phyloP scores from a whole-genome alignment of 1,284 basidiomycete genomes.

The Ustilago vetiveriae region DNA sequence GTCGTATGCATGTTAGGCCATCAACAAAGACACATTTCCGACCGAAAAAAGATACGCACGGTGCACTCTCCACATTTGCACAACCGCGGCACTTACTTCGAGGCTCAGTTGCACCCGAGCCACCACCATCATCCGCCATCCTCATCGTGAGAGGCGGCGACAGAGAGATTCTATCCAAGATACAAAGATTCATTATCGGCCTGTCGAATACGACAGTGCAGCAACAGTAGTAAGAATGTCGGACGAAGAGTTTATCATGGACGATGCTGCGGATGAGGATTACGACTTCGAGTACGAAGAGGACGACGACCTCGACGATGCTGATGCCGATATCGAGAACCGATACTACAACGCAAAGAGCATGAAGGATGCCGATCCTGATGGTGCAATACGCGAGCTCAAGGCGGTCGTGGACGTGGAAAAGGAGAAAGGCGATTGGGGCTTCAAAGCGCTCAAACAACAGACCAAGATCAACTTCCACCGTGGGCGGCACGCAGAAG shows the following conservation, averaged over 20 bases:
- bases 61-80: constrained; percentile 9
- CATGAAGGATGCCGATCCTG: constrained; percentile 89
- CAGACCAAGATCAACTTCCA: constrained; percentile 94
- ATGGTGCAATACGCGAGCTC: constrained; percentile 87
- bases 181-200: too few relatives aligned
- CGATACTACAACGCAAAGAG: constrained; percentile 98
- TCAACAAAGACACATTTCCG: not conserved
- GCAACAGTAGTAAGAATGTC: constrained; percentile 21
- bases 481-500: constrained; percentile 79
- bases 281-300: constrained; percentile 89
- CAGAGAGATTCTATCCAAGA: too few relatives aligned
- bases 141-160: too few relatives aligned
- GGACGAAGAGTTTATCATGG: constrained; percentile 64
- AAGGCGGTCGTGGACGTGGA: constrained; percentile 86
- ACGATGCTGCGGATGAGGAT: constrained; percentile 72
- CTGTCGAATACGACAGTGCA: too few relatives aligned
- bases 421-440: constrained; percentile 87
- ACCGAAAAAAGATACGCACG: constrained; percentile 2
- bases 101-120: not conserved
- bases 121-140: too few relatives aligned
- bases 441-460: constrained; percentile 98
- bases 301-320: constrained; percentile 75
- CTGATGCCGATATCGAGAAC: constrained; percentile 93
- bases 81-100: not conserved
- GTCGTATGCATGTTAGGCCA: constrained; percentile 3